phyloP scores from a whole-genome alignment of 1,284 basidiomycete genomes.

The Apiotrichum porosum region DNA sequence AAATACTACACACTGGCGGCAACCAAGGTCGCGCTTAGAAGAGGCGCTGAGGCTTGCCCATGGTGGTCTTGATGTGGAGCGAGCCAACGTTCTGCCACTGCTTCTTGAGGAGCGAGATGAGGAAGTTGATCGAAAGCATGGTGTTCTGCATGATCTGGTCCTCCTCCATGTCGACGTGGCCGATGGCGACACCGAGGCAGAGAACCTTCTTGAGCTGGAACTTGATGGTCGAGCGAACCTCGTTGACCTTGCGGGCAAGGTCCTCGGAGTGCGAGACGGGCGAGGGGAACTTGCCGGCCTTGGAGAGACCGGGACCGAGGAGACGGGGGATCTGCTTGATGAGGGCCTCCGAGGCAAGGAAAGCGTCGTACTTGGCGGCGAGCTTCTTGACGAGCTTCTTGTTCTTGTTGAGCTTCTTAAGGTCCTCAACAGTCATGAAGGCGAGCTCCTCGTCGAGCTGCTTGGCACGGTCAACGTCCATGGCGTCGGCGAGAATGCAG shows the following conservation, averaged over 20 bases:
- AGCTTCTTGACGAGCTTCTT: constrained; percentile 99
- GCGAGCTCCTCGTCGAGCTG: constrained; percentile 49
- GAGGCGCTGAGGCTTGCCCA: constrained; percentile 95
- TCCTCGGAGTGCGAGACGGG: constrained; percentile 92
- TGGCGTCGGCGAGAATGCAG: constrained; percentile 98
- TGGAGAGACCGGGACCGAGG: constrained; percentile 97
- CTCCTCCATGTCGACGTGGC: constrained; percentile 95
- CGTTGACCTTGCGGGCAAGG: constrained; percentile 82
- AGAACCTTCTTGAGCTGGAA: constrained; percentile 99
- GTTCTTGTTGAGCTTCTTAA: constrained; percentile 88
- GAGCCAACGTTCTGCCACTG: constrained; percentile 99
- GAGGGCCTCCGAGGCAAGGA: constrained; percentile 93
- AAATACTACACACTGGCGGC: not conserved
- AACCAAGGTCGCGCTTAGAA: constrained; percentile 57
- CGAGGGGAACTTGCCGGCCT: constrained; percentile 99
- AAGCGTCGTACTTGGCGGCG: constrained; percentile 99
- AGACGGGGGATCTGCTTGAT: constrained; percentile 99
- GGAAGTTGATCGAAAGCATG: constrained; percentile 99
- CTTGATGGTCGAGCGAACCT: constrained; percentile 98
- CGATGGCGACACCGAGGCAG: constrained; percentile 97
- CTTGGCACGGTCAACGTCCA: constrained; percentile 80
- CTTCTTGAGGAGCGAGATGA: constrained; percentile 99
- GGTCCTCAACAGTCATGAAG: constrained; percentile 97
- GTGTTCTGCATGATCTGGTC: constrained; percentile 96
- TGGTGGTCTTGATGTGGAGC: constrained; percentile 96